Conservation (phyloP, 2,329 filamentous ascomycete genomes). For the Hypoxylon sp. region DNA sequence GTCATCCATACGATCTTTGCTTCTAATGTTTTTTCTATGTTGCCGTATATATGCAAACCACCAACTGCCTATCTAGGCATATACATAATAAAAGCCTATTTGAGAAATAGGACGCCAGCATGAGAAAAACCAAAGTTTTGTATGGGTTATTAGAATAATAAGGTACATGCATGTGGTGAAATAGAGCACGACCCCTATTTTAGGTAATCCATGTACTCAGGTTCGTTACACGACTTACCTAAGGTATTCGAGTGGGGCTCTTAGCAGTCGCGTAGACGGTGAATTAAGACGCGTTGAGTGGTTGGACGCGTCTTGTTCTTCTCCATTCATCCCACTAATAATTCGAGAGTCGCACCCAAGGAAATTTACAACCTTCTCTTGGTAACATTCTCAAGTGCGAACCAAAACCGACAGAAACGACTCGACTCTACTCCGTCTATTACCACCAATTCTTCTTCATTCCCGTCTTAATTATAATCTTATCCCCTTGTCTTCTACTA, state of each 20-base stretch:
- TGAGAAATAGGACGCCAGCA: constrained; percentile 17
- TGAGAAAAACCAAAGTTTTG: background rate
- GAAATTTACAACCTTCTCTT: too few species aligned
- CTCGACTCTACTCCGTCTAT: background rate
- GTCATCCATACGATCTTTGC: constrained; percentile 40
- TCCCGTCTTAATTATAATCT: background rate
- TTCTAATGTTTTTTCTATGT: constrained; percentile 41
- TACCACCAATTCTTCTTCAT: background rate
- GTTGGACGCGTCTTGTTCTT: constrained; percentile 29
- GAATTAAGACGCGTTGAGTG: constrained; percentile 33
- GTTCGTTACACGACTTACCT: constrained; percentile 8
- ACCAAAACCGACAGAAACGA: constrained; percentile 6
- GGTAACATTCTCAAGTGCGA: constrained; percentile 1
- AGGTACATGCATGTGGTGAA: background rate
- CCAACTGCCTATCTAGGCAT: constrained; percentile 25
- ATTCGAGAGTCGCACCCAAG: constrained; percentile 8
- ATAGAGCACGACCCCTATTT: too few species aligned
- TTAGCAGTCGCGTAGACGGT: constrained; percentile 26
- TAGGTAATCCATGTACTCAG: too few species aligned
- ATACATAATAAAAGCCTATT: constrained; percentile 31
- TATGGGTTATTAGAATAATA: too few species aligned
- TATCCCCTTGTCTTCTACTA: constrained; percentile 3
- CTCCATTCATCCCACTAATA: constrained; percentile 33
- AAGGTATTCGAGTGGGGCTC: constrained; percentile 24
- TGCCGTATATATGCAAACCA: constrained; percentile 28